phyloP scores from a whole-genome alignment of 768 basidiomycete species.

The Mycena albidolilacea region DNA sequence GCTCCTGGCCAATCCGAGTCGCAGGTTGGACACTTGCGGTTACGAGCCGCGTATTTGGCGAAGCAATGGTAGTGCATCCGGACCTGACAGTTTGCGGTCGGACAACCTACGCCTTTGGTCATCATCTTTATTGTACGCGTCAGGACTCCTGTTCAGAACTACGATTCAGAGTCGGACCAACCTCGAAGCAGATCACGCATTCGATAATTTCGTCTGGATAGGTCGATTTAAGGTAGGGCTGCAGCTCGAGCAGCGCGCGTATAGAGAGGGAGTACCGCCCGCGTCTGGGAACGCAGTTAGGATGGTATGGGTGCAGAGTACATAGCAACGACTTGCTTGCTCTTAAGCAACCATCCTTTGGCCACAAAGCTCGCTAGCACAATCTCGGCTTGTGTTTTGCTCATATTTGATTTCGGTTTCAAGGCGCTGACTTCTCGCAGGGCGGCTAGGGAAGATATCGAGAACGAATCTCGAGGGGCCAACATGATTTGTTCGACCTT shows the following conservation, averaged over 20 bases:
- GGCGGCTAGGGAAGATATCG: conserved; percentile 83
- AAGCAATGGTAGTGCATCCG: conserved; percentile 80
- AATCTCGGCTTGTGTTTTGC: conserved; percentile 81
- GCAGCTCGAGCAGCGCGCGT: conserved; percentile 82
- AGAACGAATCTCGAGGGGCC: conserved; percentile 81
- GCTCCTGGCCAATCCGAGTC: conserved; percentile 68
- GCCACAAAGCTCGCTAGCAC: conserved; percentile 87
- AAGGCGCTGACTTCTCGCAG: conserved; percentile 77
- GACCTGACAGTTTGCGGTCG: conserved; percentile 71
- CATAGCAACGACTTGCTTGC: conserved; percentile 67
- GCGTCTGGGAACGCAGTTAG: conserved; percentile 53
- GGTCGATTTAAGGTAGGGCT: conserved; percentile 78
- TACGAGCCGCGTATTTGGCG: conserved; percentile 60
- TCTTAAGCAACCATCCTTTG: conserved; percentile 84
- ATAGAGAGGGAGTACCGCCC: conserved; percentile 84
- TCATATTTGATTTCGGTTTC: conserved; percentile 73
- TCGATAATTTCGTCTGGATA: conserved; percentile 81
- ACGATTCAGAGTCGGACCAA: conserved; percentile 45
- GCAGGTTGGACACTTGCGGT: conserved; percentile 71
- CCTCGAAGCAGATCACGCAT: conserved; percentile 83
- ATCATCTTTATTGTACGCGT: conserved; percentile 61
- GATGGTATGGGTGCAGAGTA: not conserved
- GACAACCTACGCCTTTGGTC: conserved; percentile 79
- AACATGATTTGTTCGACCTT: conserved; percentile 92
- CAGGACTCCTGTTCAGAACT: not conserved